phyloP scores from a whole-genome alignment of 345 rosid genomes.

The Gossypium herbaceum region DNA sequence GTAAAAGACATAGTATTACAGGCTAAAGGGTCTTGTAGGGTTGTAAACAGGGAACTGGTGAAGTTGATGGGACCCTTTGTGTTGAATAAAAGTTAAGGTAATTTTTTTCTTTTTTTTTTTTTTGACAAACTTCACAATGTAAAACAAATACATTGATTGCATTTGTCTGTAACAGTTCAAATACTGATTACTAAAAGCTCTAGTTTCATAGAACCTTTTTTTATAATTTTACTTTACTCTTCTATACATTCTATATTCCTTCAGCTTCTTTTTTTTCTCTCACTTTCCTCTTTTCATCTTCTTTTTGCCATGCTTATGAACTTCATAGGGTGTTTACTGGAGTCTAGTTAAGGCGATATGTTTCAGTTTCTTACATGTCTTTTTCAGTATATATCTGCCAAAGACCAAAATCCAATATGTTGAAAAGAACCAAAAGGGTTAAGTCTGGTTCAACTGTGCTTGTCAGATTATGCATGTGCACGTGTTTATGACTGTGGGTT shows the following conservation, averaged over 20 bases:
- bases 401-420: not conserved
- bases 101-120: not conserved
- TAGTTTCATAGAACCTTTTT: not conserved
- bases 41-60: constrained; percentile 23
- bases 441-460: not conserved
- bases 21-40: constrained; percentile 24
- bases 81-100: constrained; percentile 28
- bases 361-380: not conserved
- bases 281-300: not conserved
- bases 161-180: constrained; percentile 7
- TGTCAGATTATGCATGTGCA: constrained; percentile 13
- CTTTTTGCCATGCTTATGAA: not conserved
- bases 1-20: constrained; percentile 17
- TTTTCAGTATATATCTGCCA: constrained; percentile 5
- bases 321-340: not conserved
- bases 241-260: not conserved
- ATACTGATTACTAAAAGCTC: not conserved
- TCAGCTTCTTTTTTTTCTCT: not conserved
- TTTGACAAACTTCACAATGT: constrained; percentile 10
- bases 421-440: constrained; percentile 5
- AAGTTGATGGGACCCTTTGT: constrained; percentile 40
- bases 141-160: constrained; percentile 3
- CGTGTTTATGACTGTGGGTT: not conserved
- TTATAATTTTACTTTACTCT: not conserved
- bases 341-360: not conserved